Evolutionary conservation across 2,329 filamentous ascomycete genomes (phyloP).

Genomic region (Xylaria sp.): DNA sequence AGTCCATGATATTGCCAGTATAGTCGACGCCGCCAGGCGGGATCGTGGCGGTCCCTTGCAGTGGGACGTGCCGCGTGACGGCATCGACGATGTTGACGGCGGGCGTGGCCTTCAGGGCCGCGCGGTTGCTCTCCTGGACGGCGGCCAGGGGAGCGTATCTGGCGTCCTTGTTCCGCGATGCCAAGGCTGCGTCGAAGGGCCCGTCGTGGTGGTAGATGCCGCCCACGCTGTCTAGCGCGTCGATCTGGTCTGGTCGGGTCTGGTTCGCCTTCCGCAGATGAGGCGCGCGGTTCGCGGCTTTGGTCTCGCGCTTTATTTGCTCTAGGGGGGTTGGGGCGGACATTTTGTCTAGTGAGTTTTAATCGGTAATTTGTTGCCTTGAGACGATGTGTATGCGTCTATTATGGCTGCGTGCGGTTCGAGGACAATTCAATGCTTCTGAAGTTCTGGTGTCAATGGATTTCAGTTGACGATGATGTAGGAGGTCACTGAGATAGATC

Average conservation of each 20-base stretch:
- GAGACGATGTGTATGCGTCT: not conserved
- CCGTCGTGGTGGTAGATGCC: conserved; percentile 87
- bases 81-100: conserved; percentile 79
- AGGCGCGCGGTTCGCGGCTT: conserved; percentile 71
- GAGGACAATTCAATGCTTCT: too few species aligned
- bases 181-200: conserved; percentile 84
- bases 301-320: conserved; percentile 69
- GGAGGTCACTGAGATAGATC: not conserved
- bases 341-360: conserved; percentile 17
- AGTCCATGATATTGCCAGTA: conserved; percentile 76
- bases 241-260: conserved; percentile 80
- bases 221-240: conserved; percentile 75
- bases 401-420: not conserved
- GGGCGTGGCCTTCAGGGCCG: conserved; percentile 84
- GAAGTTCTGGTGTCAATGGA: not conserved
- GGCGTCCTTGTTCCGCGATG: conserved; percentile 74
- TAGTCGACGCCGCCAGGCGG: conserved; percentile 76
- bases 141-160: conserved; percentile 79
- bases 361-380: not conserved
- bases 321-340: conserved; percentile 73
- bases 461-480: not conserved
- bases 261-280: conserved; percentile 73
- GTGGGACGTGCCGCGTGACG: conserved; percentile 75
- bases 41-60: conserved; percentile 82
- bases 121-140: conserved; percentile 75